Evolutionary conservation across 345 rosid species (phyloP), one percentile per base, ranked within the genome.

Genomic region (Corchorus olitorius): DNA sequence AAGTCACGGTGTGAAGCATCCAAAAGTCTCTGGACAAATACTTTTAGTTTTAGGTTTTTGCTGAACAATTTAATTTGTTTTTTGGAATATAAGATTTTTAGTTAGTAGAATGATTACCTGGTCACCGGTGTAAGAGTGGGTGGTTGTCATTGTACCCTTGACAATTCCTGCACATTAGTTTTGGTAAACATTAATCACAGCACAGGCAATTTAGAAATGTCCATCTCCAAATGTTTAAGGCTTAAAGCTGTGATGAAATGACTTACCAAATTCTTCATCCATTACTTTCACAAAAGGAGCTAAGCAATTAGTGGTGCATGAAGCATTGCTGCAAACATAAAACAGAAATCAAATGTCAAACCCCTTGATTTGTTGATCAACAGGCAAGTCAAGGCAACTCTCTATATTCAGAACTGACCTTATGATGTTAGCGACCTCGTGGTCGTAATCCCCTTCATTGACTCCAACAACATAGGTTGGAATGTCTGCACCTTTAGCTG

Each of bases 131-230:
- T 93, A 96, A 75, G 99, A 96, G 80, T 96, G 99, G 19, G 99
- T 96, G 13, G 99, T 96, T 72, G 98, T 96, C 98, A 96, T 96
- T 63, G 99, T 91, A 71, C 99, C 99, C 91, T 93, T 96, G 71
- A 96, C 93, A 81, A 93, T 93, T 79, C 98, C 99, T 93, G 89
- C 82, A 76, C 76, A 74, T 22, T 48, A 12, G 33, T 68, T 79
- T 74, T 61, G 48, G 46, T 3, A 52, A 17, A 70, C 74, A 17
- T 33, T n/a, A 35, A 54, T 48, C 9, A 53, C 61, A 52, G 22
- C 9, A 53, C 61, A 52, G 22, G 45, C 33, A 34, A 43, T 59
- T 45, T 43, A 9, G 6, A n/a, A 8, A 61, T 50, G 8, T 33
- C 22, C 19, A 16, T 49, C 19, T 12, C 56, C 4, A 33, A 43